A percentile compares a stretch with the other conserved stretches of the same genome.
These are phyloP conservation scores for Halenospora varia DNA, from an alignment of 495 filamentous ascomycete species.

Conservation along the genomic window DNA sequence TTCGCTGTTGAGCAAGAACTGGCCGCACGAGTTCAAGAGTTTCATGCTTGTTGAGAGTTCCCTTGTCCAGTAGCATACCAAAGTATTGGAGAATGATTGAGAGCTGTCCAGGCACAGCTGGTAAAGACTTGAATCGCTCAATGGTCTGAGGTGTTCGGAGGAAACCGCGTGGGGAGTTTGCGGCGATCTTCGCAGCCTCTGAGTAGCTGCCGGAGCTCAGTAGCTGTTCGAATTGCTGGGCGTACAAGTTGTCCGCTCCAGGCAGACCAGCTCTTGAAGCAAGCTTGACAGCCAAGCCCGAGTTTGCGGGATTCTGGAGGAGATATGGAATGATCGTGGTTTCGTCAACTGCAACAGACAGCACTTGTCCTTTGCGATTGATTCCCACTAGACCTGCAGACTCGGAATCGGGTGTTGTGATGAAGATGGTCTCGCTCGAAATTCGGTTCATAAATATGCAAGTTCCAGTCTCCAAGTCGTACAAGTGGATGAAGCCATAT, in stretches of 20 bases:
- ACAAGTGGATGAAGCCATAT: conserved; percentile 98
- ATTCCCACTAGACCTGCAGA: conserved; percentile 88
- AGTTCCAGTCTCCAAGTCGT: conserved; percentile 94
- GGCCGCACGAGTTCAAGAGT: conserved; percentile 90
- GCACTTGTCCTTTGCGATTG: conserved; percentile 94
- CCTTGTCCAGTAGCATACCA: conserved; percentile 94
- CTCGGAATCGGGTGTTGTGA: conserved; percentile 78
- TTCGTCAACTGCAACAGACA: conserved; percentile 91
- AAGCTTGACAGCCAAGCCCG: conserved; percentile 87
- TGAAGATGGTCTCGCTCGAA: conserved; percentile 98
- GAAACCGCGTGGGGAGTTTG: conserved; percentile 94
- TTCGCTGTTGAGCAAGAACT: conserved; percentile 87
- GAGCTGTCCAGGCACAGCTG: conserved; percentile 68
- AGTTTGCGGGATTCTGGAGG: conserved; percentile 90
- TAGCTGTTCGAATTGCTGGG: conserved; percentile 85
- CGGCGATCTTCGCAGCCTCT: conserved; percentile 91
- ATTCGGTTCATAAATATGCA: conserved; percentile 99
- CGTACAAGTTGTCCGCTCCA: conserved; percentile 92
- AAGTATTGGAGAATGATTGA: conserved; percentile 97
- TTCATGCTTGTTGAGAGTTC: conserved; percentile 84
- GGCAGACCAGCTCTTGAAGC: conserved; percentile 91
- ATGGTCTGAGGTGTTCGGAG: conserved; percentile 91
- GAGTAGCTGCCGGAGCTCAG: conserved; percentile 70
- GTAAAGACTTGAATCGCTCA: conserved; percentile 85
- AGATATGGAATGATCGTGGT: conserved; percentile 87